phyloP scores from a whole-genome alignment of 805 yeast species.

The Saccharomycopsis capsularis region DNA sequence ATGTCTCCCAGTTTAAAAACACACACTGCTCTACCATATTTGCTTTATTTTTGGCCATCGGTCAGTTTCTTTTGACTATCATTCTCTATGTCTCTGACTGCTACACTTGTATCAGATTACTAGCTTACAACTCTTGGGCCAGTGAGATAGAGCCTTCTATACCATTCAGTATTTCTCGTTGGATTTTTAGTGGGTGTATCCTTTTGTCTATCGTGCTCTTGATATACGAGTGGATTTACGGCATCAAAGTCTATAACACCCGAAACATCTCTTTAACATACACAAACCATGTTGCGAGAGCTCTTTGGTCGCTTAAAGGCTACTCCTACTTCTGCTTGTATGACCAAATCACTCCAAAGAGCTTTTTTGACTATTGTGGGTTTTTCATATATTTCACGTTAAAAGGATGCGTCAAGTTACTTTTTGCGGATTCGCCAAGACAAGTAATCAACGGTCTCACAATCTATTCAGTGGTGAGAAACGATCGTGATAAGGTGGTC shows the following conservation, averaged over 20 bases:
- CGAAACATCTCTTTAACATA: slow-evolving; percentile 64
- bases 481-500: slow-evolving; percentile 29
- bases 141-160: slow-evolving; percentile 43
- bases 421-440: slow-evolving; percentile 81
- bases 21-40: slow-evolving; percentile 37
- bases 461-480: slow-evolving; percentile 42
- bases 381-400: slow-evolving; percentile 59
- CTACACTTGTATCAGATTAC: slow-evolving; percentile 67
- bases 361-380: slow-evolving; percentile 58
- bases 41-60: slow-evolving; percentile 36
- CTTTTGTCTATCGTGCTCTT: slow-evolving; percentile 57
- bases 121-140: slow-evolving; percentile 69
- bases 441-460: slow-evolving; percentile 80
- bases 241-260: slow-evolving; percentile 50
- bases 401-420: slow-evolving; percentile 52
- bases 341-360: slow-evolving; percentile 59
- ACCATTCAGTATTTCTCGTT: slow-evolving; percentile 46
- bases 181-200: slow-evolving; percentile 81
- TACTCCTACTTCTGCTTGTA: slow-evolving; percentile 70
- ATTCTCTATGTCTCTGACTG: slow-evolving; percentile 59
- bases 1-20: slow-evolving; percentile 41
- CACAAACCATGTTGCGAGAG: slow-evolving; percentile 57
- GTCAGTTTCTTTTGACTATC: slow-evolving; percentile 40
- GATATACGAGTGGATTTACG: slow-evolving; percentile 51
- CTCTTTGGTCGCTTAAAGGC: slow-evolving; percentile 46